Evolutionary conservation across 2,329 filamentous ascomycete genomes (phyloP).

Genomic region (Alternaria conjuncta): DNA sequence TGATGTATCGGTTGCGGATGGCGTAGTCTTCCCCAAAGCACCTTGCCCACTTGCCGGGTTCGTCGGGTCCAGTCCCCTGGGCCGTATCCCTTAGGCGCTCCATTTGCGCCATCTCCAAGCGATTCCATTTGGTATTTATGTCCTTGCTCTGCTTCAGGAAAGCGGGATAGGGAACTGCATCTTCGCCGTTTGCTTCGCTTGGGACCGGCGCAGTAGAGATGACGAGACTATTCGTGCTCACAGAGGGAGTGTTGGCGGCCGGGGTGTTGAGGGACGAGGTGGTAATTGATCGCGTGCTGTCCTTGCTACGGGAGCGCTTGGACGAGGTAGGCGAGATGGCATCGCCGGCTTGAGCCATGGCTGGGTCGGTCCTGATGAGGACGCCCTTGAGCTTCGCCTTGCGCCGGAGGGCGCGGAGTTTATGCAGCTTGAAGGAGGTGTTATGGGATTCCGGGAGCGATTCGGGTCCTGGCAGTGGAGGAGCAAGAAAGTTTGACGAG

Average conservation of each 20-base stretch:
- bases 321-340: conserved; percentile 47
- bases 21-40: conserved; percentile 63
- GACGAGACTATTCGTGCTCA: conserved; percentile 42
- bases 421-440: conserved; percentile 46
- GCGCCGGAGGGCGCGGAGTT: conserved; percentile 49
- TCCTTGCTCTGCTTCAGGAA: conserved; percentile 63
- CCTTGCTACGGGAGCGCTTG: conserved; percentile 49
- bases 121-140: conserved; percentile 65
- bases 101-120: conserved; percentile 67
- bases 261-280: conserved; percentile 35
- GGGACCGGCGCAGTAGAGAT: conserved; percentile 29
- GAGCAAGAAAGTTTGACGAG: conserved; percentile 25
- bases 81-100: conserved; percentile 58
- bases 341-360: conserved; percentile 35
- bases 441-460: conserved; percentile 15
- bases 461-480: conserved; percentile 21
- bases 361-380: conserved; percentile 29
- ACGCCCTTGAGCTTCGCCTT: conserved; percentile 47
- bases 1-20: conserved; percentile 80
- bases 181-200: conserved; percentile 17
- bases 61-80: conserved; percentile 47
- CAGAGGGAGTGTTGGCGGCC: conserved; percentile 34
- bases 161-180: conserved; percentile 52
- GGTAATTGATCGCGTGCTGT: conserved; percentile 43
- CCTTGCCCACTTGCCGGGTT: conserved; percentile 63